These are phyloP conservation scores for Hypoxylon intermedium DNA, from an alignment of 495 filamentous ascomycete species.

Conservation along the genomic window DNA sequence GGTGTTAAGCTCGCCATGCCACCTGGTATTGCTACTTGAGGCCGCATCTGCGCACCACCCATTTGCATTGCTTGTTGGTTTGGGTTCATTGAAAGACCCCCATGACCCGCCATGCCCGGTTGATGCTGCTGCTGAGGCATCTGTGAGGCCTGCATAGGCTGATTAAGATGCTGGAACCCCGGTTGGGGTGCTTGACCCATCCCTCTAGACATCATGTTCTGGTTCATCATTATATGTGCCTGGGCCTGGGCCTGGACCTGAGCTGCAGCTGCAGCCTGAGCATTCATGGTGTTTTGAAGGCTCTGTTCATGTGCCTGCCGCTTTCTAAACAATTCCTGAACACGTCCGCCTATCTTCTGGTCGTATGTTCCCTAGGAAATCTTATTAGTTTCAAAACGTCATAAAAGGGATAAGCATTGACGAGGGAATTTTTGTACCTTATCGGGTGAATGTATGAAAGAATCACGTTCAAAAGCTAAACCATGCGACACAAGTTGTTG, in stretches of 20 bases:
- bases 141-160: constrained; percentile 56
- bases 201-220: constrained; percentile 49
- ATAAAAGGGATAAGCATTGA: constrained; percentile 2
- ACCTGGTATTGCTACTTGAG: constrained; percentile 28
- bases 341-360: constrained; percentile 36
- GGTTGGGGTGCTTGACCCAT: constrained; percentile 51
- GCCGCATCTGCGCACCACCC: constrained; percentile 35
- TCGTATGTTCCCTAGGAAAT: constrained; percentile 49
- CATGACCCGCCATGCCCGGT: constrained; percentile 44
- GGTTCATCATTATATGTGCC: constrained; percentile 56
- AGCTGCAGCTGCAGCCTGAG: constrained; percentile 39
- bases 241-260: constrained; percentile 46
- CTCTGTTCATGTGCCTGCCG: constrained; percentile 51
- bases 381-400: constrained; percentile 24
- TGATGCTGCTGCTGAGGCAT: constrained; percentile 51
- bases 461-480: constrained; percentile 51
- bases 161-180: constrained; percentile 56
- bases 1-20: constrained; percentile 35
- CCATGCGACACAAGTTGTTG: constrained; percentile 43
- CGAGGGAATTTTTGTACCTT: constrained; percentile 45
- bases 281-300: constrained; percentile 51
- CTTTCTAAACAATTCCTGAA: constrained; percentile 47
- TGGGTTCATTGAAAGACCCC: constrained; percentile 43
- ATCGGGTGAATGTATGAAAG: constrained; percentile 49
- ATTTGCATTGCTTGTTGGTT: constrained; percentile 53